A percentile compares a stretch with the other conserved stretches of the same genome.
These are phyloP conservation scores for Mimosa pudica DNA, from an alignment of 306 rosid species.

Conservation along the genomic window DNA sequence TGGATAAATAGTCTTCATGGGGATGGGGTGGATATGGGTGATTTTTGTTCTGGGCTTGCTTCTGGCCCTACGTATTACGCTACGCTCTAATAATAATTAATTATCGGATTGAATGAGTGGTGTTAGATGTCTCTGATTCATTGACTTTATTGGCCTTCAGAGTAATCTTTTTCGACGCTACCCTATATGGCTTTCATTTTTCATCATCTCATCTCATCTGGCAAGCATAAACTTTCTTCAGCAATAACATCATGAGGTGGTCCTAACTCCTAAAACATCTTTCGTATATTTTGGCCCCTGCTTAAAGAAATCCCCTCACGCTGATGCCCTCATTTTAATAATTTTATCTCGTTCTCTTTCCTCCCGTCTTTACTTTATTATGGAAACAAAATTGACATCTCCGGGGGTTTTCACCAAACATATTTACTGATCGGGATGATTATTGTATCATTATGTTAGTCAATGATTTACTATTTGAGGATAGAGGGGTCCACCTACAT, in stretches of 20 bases:
- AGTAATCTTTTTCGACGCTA: not conserved
- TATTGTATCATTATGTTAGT: not conserved
- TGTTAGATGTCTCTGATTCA: conserved; percentile 26
- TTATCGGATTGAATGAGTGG: not conserved
- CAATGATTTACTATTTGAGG: not conserved
- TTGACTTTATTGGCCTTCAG: conserved; percentile 9
- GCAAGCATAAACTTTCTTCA: conserved; percentile 27
- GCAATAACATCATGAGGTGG: conserved; percentile 10
- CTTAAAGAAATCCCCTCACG: not conserved
- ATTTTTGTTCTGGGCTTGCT: not conserved
- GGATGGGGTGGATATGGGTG: conserved; percentile 5
- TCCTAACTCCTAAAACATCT: not conserved
- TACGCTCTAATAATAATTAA: not conserved
- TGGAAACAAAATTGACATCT: conserved; percentile 1
- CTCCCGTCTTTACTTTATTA: not conserved
- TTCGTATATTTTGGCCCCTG: not conserved
- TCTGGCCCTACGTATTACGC: conserved; percentile 8
- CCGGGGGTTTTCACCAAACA: not conserved
- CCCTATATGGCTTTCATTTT: conserved; percentile 10
- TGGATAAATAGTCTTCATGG: not conserved
- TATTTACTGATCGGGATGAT: not conserved
- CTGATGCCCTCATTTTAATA: not conserved
- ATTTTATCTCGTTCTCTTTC: not conserved
- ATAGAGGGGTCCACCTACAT: not conserved
- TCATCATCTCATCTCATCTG: not conserved